Conservation (phyloP, 2,329 filamentous ascomycete genomes). For the Penicillium rolfsii region DNA sequence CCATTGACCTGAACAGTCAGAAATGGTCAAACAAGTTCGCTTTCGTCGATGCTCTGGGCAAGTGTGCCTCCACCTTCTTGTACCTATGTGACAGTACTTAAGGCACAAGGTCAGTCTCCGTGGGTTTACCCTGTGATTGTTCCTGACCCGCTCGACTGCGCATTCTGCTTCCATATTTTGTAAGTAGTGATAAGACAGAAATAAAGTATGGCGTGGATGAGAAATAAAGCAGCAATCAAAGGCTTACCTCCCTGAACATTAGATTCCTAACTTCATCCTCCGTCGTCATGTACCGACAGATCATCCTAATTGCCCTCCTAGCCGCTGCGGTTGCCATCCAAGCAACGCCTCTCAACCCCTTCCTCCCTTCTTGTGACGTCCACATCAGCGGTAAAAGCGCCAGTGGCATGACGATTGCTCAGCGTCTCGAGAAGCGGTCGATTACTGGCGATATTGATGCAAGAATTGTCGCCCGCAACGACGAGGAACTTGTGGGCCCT, state of each 20-base stretch:
- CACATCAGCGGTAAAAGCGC: neutral
- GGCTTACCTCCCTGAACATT: neutral
- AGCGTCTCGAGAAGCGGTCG: neutral
- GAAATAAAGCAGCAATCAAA: neutral
- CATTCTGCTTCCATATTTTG: neutral
- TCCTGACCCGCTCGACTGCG: neutral
- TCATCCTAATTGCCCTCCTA: neutral
- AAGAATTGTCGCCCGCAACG: neutral
- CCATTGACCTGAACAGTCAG: slow-evolving; percentile 8
- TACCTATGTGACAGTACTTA: neutral
- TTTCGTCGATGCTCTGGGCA: neutral
- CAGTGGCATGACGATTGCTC: neutral
- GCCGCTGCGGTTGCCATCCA: neutral
- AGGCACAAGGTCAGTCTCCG: neutral
- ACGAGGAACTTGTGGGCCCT: neutral
- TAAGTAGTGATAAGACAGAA: slow-evolving; percentile 4
- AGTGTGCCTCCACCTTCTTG: neutral
- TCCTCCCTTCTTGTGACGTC: neutral
- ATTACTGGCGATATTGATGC: neutral
- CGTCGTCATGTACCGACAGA: neutral
- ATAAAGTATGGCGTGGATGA: too few relatives aligned
- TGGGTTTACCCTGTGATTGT: neutral
- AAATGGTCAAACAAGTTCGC: slow-evolving; percentile 6
- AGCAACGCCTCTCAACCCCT: neutral
- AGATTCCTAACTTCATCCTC: neutral